phyloP scores from a whole-genome alignment of 139 green algal genomes.

The Pseudopediastrum boryanum region DNA sequence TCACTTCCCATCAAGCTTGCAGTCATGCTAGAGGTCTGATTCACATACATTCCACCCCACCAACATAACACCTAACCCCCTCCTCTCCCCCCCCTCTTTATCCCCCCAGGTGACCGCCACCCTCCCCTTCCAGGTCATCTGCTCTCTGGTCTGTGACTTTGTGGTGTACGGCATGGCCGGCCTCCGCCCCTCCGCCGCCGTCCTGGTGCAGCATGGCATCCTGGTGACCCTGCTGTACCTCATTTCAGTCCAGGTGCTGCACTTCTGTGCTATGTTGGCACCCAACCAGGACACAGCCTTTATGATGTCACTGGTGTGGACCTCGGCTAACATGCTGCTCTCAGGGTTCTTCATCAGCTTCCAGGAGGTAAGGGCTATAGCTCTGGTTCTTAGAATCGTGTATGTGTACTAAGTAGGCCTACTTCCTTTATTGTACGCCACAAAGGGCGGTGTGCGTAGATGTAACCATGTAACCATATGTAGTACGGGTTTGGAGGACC shows the following conservation, averaged over 20 bases:
- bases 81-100: neutral
- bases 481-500: neutral
- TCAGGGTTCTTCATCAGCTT: slow-evolving; percentile 36
- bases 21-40: too few species aligned
- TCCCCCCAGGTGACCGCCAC: slow-evolving; percentile 19
- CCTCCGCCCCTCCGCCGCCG: neutral
- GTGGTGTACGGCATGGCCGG: slow-evolving; percentile 46
- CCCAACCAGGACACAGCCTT: slow-evolving; percentile 38
- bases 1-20: too few species aligned
- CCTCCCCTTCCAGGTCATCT: slow-evolving; percentile 42
- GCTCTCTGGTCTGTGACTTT: slow-evolving; percentile 32
- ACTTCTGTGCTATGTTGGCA: slow-evolving; percentile 29
- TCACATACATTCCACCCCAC: too few species aligned
- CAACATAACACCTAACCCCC: neutral
- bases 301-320: slow-evolving; percentile 34
- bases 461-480: neutral
- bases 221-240: neutral
- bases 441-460: neutral
- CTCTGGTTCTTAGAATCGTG: too few species aligned
- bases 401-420: neutral
- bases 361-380: neutral
- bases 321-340: slow-evolving; percentile 26
- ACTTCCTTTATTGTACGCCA: neutral
- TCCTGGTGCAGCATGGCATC: neutral
- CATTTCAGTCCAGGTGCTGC: slow-evolving; percentile 15